Conservation (phyloP, 352 stramenopile genomes). For the Thraustotheca clavata region DNA sequence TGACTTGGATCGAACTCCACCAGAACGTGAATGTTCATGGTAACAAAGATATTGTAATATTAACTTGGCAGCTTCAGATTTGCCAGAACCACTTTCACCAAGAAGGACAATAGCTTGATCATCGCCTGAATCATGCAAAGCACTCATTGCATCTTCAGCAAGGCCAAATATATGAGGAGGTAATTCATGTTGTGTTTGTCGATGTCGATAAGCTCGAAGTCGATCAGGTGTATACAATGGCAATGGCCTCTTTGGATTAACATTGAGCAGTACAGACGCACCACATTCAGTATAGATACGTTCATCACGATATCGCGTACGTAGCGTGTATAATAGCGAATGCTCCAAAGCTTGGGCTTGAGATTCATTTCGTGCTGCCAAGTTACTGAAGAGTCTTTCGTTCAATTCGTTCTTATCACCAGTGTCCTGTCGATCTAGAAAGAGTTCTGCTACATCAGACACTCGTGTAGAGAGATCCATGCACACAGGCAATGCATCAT, state of each 20-base stretch:
- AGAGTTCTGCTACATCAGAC: conserved; percentile 12
- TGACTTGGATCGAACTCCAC: conserved; percentile 2
- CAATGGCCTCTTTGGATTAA: conserved; percentile 60
- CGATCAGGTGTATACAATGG: conserved; percentile 78
- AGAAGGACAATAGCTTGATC: conserved; percentile 72
- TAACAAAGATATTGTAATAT: conserved; percentile 80
- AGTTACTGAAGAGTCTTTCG: not conserved
- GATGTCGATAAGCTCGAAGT: conserved; percentile 61
- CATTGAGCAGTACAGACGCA: conserved; percentile 62
- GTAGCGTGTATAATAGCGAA: conserved; percentile 58
- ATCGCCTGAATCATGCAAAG: conserved; percentile 69
- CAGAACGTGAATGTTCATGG: conserved; percentile 11
- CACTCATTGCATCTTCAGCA: conserved; percentile 63
- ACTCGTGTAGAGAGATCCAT: conserved; percentile 4
- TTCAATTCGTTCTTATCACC: not conserved
- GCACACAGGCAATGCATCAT: conserved; percentile 27
- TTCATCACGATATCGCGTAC: conserved; percentile 69
- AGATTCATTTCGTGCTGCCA: conserved; percentile 5
- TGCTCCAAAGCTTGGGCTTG: conserved; percentile 59
- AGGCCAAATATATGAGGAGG: conserved; percentile 71
- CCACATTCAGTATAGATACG: conserved; percentile 53
- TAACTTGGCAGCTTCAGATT: conserved; percentile 72
- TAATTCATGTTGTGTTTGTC: conserved; percentile 53
- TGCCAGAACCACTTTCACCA: conserved; percentile 61
- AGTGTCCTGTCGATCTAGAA: not conserved